A percentile compares a stretch with the other conserved stretches of the same genome.
Conservation (phyloP, 2,329 filamentous ascomycete species). For the Helicocarpus griseus region DNA sequence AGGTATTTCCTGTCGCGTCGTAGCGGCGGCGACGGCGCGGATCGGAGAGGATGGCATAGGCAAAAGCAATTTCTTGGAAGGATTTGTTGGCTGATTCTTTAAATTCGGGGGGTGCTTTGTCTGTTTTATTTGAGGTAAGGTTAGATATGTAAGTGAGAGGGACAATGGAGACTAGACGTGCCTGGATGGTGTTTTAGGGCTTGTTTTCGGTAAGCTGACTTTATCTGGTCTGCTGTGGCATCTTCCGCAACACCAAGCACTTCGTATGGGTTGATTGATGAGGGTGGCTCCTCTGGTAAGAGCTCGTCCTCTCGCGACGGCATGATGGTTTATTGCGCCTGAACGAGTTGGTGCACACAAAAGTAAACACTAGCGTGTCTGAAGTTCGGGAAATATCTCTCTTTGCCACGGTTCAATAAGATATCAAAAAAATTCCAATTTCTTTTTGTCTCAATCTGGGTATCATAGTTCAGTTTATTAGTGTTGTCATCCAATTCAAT, state of each 20-base stretch:
- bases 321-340: neutral
- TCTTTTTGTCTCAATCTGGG: too few species aligned
- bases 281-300: conserved; percentile 51
- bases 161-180: conserved; percentile 30
- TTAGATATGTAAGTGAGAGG: neutral
- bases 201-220: conserved; percentile 81
- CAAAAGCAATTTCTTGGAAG: conserved; percentile 88
- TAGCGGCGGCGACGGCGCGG: conserved; percentile 71
- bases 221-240: conserved; percentile 71
- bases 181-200: conserved; percentile 81
- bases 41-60: conserved; percentile 87
- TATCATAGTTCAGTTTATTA: too few species aligned
- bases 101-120: conserved; percentile 62
- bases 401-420: too few species aligned
- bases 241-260: conserved; percentile 61
- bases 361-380: too few species aligned
- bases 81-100: conserved; percentile 65
- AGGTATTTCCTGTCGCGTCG: conserved; percentile 80
- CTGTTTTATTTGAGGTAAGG: conserved; percentile 31
- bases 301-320: conserved; percentile 39
- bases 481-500: too few species aligned
- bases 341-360: neutral
- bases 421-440: too few species aligned
- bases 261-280: conserved; percentile 66
- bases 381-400: too few species aligned